phyloP scores from a whole-genome alignment of 2,329 filamentous ascomycete genomes.

The Penicillium sp. region DNA sequence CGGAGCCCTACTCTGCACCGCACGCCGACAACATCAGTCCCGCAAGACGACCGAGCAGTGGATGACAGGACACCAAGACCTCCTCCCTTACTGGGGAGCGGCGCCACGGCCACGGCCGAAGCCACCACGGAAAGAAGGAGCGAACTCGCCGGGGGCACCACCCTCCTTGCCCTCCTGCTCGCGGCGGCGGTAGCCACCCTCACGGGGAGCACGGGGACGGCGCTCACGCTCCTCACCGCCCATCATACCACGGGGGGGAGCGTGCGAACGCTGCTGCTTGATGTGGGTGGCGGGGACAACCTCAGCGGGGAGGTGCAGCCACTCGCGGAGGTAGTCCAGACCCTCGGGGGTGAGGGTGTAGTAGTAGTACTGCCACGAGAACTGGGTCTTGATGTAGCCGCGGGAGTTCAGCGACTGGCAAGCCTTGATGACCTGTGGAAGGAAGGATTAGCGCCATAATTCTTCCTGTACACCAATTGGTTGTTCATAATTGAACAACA shows the following conservation, averaged over 20 bases:
- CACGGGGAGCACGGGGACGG: slow-evolving; percentile 75
- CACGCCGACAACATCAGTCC: slow-evolving; percentile 27
- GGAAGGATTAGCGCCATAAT: slow-evolving; percentile 11
- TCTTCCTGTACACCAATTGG: not conserved
- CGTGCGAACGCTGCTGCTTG: slow-evolving; percentile 99
- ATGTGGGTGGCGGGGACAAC: slow-evolving; percentile 99
- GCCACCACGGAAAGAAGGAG: slow-evolving; percentile 88
- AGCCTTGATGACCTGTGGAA: slow-evolving; percentile 80
- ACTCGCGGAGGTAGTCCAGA: slow-evolving; percentile 99
- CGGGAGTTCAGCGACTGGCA: slow-evolving; percentile 97
- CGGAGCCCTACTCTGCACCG: slow-evolving; percentile 30
- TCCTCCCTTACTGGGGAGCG: slow-evolving; percentile 57
- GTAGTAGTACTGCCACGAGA: slow-evolving; percentile 99
- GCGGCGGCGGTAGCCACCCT: slow-evolving; percentile 87
- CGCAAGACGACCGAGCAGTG: slow-evolving; percentile 34
- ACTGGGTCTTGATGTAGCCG: slow-evolving; percentile 99
- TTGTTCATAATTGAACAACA: not conserved
- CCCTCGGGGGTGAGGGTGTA: slow-evolving; percentile 99
- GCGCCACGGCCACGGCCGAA: slow-evolving; percentile 83
- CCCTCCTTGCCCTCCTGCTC: slow-evolving; percentile 82
- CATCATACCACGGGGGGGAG: slow-evolving; percentile 97
- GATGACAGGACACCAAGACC: slow-evolving; percentile 30
- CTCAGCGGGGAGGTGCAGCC: slow-evolving; percentile 99
- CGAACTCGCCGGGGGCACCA: slow-evolving; percentile 86
- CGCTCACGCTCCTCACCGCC: slow-evolving; percentile 79